Conservation (phyloP, 2,329 filamentous ascomycete species). For the Xylaria sp. region DNA sequence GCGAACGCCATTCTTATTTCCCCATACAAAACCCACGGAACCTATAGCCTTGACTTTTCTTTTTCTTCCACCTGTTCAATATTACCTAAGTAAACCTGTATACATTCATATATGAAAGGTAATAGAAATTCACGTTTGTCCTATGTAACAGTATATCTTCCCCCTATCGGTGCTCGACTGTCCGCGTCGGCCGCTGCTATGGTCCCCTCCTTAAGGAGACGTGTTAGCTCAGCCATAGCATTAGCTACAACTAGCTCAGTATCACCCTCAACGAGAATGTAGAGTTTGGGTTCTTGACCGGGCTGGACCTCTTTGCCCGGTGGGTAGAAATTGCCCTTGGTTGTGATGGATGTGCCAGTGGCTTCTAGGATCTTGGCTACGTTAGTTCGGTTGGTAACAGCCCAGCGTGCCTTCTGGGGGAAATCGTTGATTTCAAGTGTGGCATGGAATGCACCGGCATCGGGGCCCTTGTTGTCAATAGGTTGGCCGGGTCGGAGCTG, state of each 20-base stretch:
- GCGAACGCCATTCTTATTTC: slow-evolving; percentile 29
- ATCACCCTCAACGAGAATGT: slow-evolving; percentile 97
- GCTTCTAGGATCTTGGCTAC: slow-evolving; percentile 97
- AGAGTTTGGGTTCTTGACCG: slow-evolving; percentile 88
- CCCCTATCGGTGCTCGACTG: slow-evolving; percentile 78
- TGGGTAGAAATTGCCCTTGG: slow-evolving; percentile 91
- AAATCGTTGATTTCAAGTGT: slow-evolving; percentile 99
- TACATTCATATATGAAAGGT: background rate
- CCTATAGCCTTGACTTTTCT: background rate
- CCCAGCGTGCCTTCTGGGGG: slow-evolving; percentile 97
- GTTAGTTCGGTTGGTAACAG: slow-evolving; percentile 97
- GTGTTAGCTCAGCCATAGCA: slow-evolving; percentile 89
- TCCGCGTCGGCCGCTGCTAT: slow-evolving; percentile 90
- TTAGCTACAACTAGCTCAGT: slow-evolving; percentile 92
- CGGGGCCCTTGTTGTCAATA: slow-evolving; percentile 97
- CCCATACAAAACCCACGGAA: background rate
- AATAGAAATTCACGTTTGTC: slow-evolving; percentile 29
- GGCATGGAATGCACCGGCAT: slow-evolving; percentile 95
- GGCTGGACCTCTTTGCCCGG: slow-evolving; percentile 81
- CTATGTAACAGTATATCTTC: slow-evolving; percentile 86
- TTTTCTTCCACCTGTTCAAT: background rate
- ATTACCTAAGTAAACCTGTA: background rate
- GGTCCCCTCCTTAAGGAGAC: slow-evolving; percentile 88
- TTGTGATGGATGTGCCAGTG: slow-evolving; percentile 95
- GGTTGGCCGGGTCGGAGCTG: slow-evolving; percentile 91